phyloP scores from a whole-genome alignment of 768 basidiomycete genomes.

The Sutorius australiensis region DNA sequence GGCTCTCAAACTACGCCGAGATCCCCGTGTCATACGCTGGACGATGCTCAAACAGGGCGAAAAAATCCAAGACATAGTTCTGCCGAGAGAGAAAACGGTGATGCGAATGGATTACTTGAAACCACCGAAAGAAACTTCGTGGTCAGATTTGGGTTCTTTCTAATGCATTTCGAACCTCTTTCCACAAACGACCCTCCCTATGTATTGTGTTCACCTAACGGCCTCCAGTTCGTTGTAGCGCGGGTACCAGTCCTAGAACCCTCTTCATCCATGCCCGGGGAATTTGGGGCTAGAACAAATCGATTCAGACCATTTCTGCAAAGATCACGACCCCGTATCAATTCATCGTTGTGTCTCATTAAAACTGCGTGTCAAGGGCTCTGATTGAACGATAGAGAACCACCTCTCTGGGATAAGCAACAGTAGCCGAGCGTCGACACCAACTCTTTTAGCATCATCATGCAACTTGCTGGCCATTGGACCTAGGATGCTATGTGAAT shows the following conservation, averaged over 20 bases:
- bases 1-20: slow-evolving; percentile 65
- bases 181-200: background rate
- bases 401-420: too few relatives aligned
- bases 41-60: slow-evolving; percentile 77
- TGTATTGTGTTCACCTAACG: slow-evolving; percentile 1
- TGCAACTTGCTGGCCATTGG: background rate
- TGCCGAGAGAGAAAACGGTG: slow-evolving; percentile 44
- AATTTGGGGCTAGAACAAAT: background rate
- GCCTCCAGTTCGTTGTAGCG: background rate
- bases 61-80: slow-evolving; percentile 64
- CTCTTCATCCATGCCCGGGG: background rate
- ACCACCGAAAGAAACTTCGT: slow-evolving; percentile 19
- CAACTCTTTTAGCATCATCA: background rate
- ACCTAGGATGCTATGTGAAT: too few relatives aligned
- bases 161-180: slow-evolving; percentile 1
- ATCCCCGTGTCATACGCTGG: slow-evolving; percentile 82
- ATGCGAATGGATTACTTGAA: slow-evolving; percentile 27
- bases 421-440: background rate
- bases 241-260: background rate
- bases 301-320: background rate
- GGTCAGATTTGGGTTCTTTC: slow-evolving; percentile 23
- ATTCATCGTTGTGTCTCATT: background rate
- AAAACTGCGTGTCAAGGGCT: background rate
- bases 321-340: background rate
- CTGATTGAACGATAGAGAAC: background rate